Base-by-base conservation (phyloP, 2,329 filamentous ascomycete species). In the Tympanopsis confertula region DNA sequence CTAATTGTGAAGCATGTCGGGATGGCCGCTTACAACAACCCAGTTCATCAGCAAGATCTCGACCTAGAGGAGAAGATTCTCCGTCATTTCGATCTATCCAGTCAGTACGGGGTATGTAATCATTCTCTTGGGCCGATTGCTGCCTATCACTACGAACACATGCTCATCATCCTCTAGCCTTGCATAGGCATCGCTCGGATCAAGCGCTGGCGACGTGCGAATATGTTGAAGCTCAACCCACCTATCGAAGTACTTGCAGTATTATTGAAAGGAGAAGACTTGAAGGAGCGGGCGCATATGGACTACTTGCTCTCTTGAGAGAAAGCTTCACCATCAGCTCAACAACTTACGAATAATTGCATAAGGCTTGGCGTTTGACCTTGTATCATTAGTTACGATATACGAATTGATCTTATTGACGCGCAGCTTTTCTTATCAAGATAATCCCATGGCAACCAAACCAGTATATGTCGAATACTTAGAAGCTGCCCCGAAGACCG, bases 231-330 rank as follows among this genome's bases (percentile, higher is more conserved):
- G 2, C 58, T 80, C n/a, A 61, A 73, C 20, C 76, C 76, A 3
- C 75, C 76, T 3, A 62, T 79, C 14, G 76, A 80, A 49, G 74
- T 80, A 3, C 60, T 80, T 13, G 71, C 74, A 1, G 71, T 81
- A 17, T 50, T 81, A 24, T 45, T 80, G 35, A 71, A 68, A 47
- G 62, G 66, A 47, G 63, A 69, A 4, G 57, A 57, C 17, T 10
- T 33, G 30, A 33, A 33, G 30, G 65, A 77, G 53, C 58, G 67
- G 42, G 71, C 74, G 32, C 63, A 72, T 47, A 60, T 73, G 35
- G 69, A 73, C 45, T 65, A 69, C 47, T 47, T 69, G 50, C 64
- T 65, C 62, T 65, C 59, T 38, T 62, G 30, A 33, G 7, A 28
- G n/a, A n/a, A n/a, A n/a, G n/a, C n/a, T n/a, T n/a, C n/a, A n/a